Evolutionary conservation across 345 rosid genomes (phyloP), one percentile per base, ranked within the genome.

Genomic region (Acer saccharum): DNA sequence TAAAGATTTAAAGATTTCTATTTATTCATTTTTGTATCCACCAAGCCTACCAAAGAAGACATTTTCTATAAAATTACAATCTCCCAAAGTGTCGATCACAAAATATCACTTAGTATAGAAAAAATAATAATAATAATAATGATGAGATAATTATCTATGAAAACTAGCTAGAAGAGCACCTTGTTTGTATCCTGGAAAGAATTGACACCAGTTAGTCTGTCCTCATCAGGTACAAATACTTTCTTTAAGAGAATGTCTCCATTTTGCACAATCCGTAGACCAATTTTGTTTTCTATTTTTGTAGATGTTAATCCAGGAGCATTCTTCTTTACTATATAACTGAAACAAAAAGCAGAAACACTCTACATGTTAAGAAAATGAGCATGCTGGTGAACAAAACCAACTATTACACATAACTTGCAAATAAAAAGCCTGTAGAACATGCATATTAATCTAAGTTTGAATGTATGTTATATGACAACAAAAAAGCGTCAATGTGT

Each of bases 201-300:
- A 76, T 91, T 91, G 48, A 96, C 86, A 54, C 98, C 98, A 48
- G 98, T 91, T 73, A 96, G 81, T 78, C 92, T 86, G 77, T 96
- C 98, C 83, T 89, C 97, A 74, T 93, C 97, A 25, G 95, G 93
- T 71, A 94, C 92, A 80, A 96, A 94, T 80, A 94, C 98, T 72
- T 84, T 86, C 79, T 87, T 85, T 80, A 96, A 69, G 74, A 89
- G 72, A 72, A 96, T 93, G 85, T 96, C 99, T 79, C 98, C 99
- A 85, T 96, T 96, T 83, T 96, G 98, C 77, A 96, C 99, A 3
- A 92, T 96, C 35, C 98, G 89, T 66, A 96, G 82, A 32, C 98
- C 99, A 81, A 96, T 96, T 89, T 96, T 96, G 75, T 96, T 94
- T 65, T 86, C 89, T 17, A 96, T 96, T 86, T 96, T 96, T 39